These are phyloP conservation scores for Gaultheria prostrata DNA, from an alignment of 148 eudicot genomes.

Conservation along the genomic window DNA sequence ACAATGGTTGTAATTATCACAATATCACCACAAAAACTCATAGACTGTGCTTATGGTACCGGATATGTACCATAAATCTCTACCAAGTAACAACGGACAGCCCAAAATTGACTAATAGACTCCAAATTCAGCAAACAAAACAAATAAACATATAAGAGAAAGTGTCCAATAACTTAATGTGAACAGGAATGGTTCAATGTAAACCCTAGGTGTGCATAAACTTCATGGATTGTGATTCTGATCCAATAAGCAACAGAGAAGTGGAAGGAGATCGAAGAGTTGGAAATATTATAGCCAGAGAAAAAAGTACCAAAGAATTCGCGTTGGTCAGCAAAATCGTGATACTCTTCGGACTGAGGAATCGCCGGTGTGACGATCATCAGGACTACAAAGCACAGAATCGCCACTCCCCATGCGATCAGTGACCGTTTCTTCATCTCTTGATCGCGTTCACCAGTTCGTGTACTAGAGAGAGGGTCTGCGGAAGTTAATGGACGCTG, in stretches of 20 bases:
- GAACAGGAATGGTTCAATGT: not conserved
- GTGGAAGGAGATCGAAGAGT: not conserved
- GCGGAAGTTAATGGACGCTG: not conserved
- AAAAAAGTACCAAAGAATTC: slow-evolving; percentile 47
- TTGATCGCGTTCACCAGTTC: not conserved
- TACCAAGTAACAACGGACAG: not conserved
- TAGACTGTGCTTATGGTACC: not conserved
- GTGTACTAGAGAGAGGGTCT: not conserved
- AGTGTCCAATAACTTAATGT: not conserved
- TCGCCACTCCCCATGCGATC: slow-evolving; percentile 47
- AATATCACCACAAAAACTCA: not conserved
- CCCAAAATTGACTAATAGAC: not conserved
- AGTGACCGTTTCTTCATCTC: slow-evolving; percentile 49
- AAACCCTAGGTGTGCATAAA: slow-evolving; percentile 2
- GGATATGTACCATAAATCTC: not conserved
- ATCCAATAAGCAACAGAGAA: not conserved
- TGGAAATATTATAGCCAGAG: not conserved
- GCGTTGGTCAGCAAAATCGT: slow-evolving; percentile 83
- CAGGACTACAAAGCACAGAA: slow-evolving; percentile 58
- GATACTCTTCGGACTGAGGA: slow-evolving; percentile 80
- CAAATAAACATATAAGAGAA: not conserved
- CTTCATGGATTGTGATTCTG: not conserved
- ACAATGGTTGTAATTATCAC: not conserved
- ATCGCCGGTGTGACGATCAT: slow-evolving; percentile 84
- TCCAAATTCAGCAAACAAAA: not conserved